Evolutionary conservation across 2,329 filamentous ascomycete species (phyloP).

Genomic region (Aureobasidium melanogenum): DNA sequence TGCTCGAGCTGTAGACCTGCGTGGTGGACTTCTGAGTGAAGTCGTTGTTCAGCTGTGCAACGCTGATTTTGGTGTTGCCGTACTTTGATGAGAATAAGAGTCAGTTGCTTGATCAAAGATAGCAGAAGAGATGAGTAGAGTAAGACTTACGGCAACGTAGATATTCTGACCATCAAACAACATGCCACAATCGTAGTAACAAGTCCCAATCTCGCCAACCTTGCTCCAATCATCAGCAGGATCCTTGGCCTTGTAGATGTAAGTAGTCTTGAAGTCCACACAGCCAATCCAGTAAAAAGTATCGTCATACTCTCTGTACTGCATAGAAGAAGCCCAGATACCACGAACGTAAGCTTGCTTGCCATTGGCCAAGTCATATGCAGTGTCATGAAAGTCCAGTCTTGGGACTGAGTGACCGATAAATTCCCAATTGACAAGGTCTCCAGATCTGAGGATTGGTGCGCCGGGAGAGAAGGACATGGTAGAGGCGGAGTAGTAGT

Average conservation of each 20-base stretch:
- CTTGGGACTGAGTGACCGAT: slow-evolving; percentile 31
- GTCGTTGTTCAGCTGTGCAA: slow-evolving; percentile 44
- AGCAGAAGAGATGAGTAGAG: background rate
- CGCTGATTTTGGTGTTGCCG: slow-evolving; percentile 39
- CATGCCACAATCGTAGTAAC: slow-evolving; percentile 51
- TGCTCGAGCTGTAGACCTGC: slow-evolving; percentile 33
- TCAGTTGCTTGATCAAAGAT: background rate
- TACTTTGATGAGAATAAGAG: slow-evolving; percentile 24
- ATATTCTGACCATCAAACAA: slow-evolving; percentile 52
- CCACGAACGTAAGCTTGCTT: slow-evolving; percentile 42
- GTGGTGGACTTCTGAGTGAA: slow-evolving; percentile 37
- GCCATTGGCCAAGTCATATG: slow-evolving; percentile 39
- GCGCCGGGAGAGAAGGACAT: slow-evolving; percentile 51
- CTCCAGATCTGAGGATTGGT: slow-evolving; percentile 46
- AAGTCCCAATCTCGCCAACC: slow-evolving; percentile 31
- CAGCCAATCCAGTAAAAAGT: slow-evolving; percentile 53
- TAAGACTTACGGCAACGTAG: slow-evolving; percentile 37
- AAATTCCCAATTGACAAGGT: slow-evolving; percentile 44
- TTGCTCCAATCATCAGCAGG: slow-evolving; percentile 38
- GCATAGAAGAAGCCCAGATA: slow-evolving; percentile 48
- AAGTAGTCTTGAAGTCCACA: slow-evolving; percentile 42
- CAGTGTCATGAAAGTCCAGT: slow-evolving; percentile 28
- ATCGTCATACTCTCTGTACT: slow-evolving; percentile 41
- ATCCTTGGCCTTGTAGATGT: slow-evolving; percentile 42
- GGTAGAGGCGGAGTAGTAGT: slow-evolving; percentile 48